Evolutionary conservation across 768 basidiomycete genomes (phyloP).

Genomic region (Tylopilus rubrobrunneus): DNA sequence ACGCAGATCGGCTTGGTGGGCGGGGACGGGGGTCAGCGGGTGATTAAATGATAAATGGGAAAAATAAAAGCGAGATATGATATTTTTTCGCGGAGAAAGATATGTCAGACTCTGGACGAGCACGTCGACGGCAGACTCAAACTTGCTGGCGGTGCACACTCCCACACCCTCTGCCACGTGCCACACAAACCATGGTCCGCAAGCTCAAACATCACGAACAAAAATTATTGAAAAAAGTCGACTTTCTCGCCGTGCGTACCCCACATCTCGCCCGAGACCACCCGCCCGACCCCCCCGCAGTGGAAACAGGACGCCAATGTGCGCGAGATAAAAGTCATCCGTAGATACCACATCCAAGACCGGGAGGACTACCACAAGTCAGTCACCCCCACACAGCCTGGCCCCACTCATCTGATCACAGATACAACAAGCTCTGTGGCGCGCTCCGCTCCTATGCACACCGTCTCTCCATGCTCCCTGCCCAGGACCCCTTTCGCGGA

Average conservation of each 20-base stretch:
- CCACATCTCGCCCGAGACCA: neutral
- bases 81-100: constrained; percentile 25
- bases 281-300: constrained; percentile 37
- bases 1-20: constrained; percentile 16
- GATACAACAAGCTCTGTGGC: constrained; percentile 95
- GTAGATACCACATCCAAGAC: constrained; percentile 92
- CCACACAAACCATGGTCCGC: constrained; percentile 57
- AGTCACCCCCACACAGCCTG: neutral
- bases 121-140: constrained; percentile 29
- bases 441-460: constrained; percentile 82
- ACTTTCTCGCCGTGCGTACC: constrained; percentile 80
- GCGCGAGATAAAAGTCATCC: constrained; percentile 91
- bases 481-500: constrained; percentile 82
- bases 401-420: constrained; percentile 22
- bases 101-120: constrained; percentile 27
- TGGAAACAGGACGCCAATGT: constrained; percentile 95
- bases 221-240: constrained; percentile 92
- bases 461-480: constrained; percentile 79
- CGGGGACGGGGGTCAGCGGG: constrained; percentile 1
- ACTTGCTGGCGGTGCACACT: constrained; percentile 19
- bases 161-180: constrained; percentile 32
- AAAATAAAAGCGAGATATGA: constrained; percentile 28
- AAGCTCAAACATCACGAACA: constrained; percentile 97
- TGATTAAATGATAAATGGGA: constrained; percentile 10
- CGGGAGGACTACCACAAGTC: constrained; percentile 93